These are phyloP conservation scores for Picea abies DNA, from an alignment of 83 land plant genomes.

Conservation along the genomic window DNA sequence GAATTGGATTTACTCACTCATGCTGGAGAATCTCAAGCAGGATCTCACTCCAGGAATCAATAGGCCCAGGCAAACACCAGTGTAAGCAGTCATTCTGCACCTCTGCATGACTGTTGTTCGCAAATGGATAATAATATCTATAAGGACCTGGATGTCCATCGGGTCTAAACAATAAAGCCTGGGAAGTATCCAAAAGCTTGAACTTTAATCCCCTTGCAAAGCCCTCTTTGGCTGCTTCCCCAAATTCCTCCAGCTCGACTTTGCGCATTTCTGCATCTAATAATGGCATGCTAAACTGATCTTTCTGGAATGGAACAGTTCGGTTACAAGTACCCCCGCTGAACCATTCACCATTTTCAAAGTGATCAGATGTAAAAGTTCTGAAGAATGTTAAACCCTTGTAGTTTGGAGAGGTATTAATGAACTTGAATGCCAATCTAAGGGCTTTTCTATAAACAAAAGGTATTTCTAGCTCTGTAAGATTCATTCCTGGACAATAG, in stretches of 20 bases:
- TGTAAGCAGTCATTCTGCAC: constrained; percentile 79
- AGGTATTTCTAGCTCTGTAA: constrained; percentile 43
- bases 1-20: too few species aligned
- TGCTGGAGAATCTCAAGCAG: constrained; percentile 52
- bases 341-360: constrained; percentile 78
- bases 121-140: constrained; percentile 50
- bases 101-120: constrained; percentile 27
- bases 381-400: constrained; percentile 50
- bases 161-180: constrained; percentile 60
- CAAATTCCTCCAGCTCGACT: constrained; percentile 57
- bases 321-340: constrained; percentile 73
- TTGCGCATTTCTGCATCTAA: constrained; percentile 37
- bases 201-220: constrained; percentile 29
- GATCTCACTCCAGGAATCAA: constrained; percentile 84
- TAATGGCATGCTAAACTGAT: constrained; percentile 33
- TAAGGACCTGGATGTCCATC: constrained; percentile 86
- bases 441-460: constrained; percentile 38
- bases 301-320: constrained; percentile 55
- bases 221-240: constrained; percentile 27
- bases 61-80: constrained; percentile 90
- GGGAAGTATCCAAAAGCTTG: constrained; percentile 63
- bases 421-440: constrained; percentile 21
- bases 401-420: constrained; percentile 22
- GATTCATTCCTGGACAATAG: constrained; percentile 36
- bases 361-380: constrained; percentile 79